phyloP scores from a whole-genome alignment of 805 yeast species.

The Blastobotrys robertii region DNA sequence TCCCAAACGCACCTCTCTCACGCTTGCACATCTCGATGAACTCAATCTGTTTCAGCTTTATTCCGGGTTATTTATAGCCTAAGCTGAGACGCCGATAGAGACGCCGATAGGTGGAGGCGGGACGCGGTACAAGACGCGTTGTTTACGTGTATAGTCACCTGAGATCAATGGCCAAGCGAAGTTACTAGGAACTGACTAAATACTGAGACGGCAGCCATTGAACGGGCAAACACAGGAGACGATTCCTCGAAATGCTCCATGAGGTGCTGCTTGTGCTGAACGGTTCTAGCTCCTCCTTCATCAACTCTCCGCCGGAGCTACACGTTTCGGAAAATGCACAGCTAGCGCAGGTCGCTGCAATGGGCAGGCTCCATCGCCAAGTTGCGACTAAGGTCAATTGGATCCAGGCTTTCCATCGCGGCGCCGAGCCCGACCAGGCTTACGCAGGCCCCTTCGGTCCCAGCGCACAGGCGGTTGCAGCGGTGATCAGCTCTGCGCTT shows the following conservation, averaged over 20 bases:
- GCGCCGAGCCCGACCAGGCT: neutral
- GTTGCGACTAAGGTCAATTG: constrained; percentile 5
- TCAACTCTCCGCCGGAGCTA: constrained; percentile 3
- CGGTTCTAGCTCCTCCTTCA: constrained; percentile 13
- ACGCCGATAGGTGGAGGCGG: too few species aligned
- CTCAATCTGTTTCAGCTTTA: too few species aligned
- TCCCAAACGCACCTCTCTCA: too few species aligned
- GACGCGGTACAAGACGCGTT: too few species aligned
- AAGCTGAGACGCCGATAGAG: too few species aligned
- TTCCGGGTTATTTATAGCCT: too few species aligned
- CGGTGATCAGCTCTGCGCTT: neutral
- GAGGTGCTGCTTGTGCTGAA: constrained; percentile 18
- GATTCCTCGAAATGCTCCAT: constrained; percentile 16
- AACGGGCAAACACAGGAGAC: too few species aligned
- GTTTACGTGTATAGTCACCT: too few species aligned
- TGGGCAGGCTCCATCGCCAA: constrained; percentile 12
- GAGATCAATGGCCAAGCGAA: too few species aligned
- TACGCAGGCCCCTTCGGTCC: constrained; percentile 1
- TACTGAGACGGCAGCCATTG: too few species aligned
- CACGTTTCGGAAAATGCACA: constrained; percentile 15
- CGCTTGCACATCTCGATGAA: too few species aligned
- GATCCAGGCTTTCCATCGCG: constrained; percentile 1
- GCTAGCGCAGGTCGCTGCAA: constrained; percentile 9
- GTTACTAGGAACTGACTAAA: too few species aligned
- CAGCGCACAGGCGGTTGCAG: constrained; percentile 1